These are phyloP conservation scores for Sporisorium reilianum DNA, from an alignment of 1,284 basidiomycete genomes.

Conservation along the genomic window DNA sequence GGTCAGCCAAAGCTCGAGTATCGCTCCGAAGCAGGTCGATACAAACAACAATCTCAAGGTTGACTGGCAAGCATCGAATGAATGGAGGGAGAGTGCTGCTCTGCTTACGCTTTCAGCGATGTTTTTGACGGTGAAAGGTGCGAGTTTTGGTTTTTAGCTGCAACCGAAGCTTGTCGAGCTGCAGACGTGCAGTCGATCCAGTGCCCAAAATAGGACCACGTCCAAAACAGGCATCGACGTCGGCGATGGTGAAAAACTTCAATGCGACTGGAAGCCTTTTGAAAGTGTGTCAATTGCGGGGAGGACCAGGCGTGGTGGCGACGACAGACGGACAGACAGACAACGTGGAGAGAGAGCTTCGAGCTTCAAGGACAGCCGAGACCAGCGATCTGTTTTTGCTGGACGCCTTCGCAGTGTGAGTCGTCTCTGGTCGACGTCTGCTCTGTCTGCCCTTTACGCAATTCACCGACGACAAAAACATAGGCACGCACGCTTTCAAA, in stretches of 20 bases:
- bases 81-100: background rate
- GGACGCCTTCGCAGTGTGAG: too few relatives aligned
- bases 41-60: background rate
- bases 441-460: background rate
- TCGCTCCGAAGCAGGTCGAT: background rate
- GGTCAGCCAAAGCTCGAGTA: too few relatives aligned
- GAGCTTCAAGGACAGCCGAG: too few relatives aligned
- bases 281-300: too few relatives aligned
- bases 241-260: too few relatives aligned
- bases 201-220: background rate
- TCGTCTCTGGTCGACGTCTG: too few relatives aligned
- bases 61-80: background rate
- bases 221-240: too few relatives aligned
- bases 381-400: too few relatives aligned
- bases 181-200: constrained; percentile 2
- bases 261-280: too few relatives aligned
- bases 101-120: background rate
- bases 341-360: background rate
- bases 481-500: background rate
- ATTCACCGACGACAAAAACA: background rate
- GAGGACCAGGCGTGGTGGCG: too few relatives aligned
- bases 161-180: constrained; percentile 8
- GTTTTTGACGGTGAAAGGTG: background rate
- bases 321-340: too few relatives aligned
- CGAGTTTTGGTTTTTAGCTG: background rate